Conservation (phyloP, 768 basidiomycete genomes). For the Botryobasidium botryosum region DNA sequence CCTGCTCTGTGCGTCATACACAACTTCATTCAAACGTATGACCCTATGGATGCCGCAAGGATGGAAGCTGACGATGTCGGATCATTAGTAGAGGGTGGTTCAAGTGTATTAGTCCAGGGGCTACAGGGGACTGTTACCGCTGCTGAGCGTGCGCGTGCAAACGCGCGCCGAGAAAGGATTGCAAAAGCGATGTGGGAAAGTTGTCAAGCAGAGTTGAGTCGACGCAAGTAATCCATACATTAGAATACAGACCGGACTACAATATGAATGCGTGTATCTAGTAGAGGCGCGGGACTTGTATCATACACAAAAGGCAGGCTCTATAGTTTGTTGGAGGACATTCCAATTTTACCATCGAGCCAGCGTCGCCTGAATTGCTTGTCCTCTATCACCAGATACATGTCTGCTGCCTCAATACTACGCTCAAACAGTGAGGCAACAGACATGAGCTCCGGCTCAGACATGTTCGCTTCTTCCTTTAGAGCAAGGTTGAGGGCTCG, state of each 20-base stretch:
- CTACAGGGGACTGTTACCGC: not conserved
- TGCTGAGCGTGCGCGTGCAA: not conserved
- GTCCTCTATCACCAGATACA: not conserved
- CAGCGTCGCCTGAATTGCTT: too few species aligned
- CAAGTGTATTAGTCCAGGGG: not conserved
- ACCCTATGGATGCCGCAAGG: too few species aligned
- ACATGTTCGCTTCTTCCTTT: not conserved
- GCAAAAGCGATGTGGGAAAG: conserved; percentile 20
- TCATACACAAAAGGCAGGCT: too few species aligned
- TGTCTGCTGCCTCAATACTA: not conserved
- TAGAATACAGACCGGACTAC: too few species aligned
- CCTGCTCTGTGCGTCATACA: conserved; percentile 11
- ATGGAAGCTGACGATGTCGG: conserved; percentile 4
- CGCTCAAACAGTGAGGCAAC: not conserved
- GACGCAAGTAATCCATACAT: not conserved
- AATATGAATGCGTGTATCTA: too few species aligned
- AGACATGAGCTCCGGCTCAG: not conserved
- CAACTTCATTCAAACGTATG: conserved; percentile 18
- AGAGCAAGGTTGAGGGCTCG: not conserved
- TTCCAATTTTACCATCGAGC: not conserved
- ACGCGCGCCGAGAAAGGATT: conserved; percentile 15
- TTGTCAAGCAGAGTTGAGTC: conserved; percentile 14
- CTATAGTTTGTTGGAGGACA: too few species aligned
- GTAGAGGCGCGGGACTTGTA: too few species aligned
- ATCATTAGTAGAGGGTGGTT: not conserved